These are phyloP conservation scores for Leccinellum rugosiceps DNA, from an alignment of 768 basidiomycete genomes.

Conservation along the genomic window DNA sequence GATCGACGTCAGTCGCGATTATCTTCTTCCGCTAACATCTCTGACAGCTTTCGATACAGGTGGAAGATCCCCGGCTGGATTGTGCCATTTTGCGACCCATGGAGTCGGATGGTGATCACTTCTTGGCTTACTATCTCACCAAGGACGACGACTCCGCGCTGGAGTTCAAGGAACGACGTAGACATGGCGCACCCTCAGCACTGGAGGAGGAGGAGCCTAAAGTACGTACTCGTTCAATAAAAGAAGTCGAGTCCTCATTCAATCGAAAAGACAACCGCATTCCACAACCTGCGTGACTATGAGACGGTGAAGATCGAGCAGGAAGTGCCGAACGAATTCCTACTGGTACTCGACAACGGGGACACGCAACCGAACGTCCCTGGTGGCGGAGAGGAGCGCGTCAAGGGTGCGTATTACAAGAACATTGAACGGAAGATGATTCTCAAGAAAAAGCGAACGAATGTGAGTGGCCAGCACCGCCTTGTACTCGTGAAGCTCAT, in stretches of 20 bases:
- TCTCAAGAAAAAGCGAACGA: slow-evolving; percentile 79
- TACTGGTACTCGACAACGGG: slow-evolving; percentile 71
- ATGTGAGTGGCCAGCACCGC: slow-evolving; percentile 45
- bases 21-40: not conserved
- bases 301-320: slow-evolving; percentile 86
- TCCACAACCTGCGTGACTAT: slow-evolving; percentile 79
- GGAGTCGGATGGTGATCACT: slow-evolving; percentile 86
- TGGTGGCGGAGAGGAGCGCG: slow-evolving; percentile 37
- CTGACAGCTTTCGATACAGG: slow-evolving; percentile 34
- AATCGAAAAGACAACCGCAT: slow-evolving; percentile 54
- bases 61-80: slow-evolving; percentile 76
- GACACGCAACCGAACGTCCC: slow-evolving; percentile 36
- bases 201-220: slow-evolving; percentile 54
- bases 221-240: slow-evolving; percentile 33
- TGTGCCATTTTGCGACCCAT: slow-evolving; percentile 85
- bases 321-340: slow-evolving; percentile 81
- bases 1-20: slow-evolving; percentile 50
- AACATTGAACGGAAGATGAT: slow-evolving; percentile 87
- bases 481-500: slow-evolving; percentile 1
- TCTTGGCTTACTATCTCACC: slow-evolving; percentile 82
- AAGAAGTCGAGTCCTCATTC: not conserved
- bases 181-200: slow-evolving; percentile 40
- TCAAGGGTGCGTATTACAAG: slow-evolving; percentile 83
- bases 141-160: slow-evolving; percentile 69
- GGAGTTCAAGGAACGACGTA: slow-evolving; percentile 59